phyloP scores from a whole-genome alignment of 2,329 filamentous ascomycete species.

The Beauveria sp. region DNA sequence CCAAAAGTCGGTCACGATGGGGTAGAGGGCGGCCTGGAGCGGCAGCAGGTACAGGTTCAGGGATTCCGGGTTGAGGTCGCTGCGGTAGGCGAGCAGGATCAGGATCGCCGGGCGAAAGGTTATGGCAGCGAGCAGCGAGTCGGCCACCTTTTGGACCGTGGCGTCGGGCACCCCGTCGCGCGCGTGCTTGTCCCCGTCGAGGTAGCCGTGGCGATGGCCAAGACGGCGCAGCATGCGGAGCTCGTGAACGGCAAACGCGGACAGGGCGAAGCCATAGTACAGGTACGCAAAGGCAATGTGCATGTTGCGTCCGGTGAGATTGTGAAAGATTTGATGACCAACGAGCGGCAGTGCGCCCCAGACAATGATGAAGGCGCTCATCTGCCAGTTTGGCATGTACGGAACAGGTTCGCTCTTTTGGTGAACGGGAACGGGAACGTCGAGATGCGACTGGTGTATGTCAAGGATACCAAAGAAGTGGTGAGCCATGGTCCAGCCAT shows the following conservation, averaged over 20 bases:
- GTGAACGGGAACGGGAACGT: conserved; percentile 20
- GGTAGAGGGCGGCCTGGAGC: conserved; percentile 25
- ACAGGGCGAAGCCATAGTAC: conserved; percentile 24
- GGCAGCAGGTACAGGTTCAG: conserved; percentile 21
- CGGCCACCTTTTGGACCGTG: conserved; percentile 18
- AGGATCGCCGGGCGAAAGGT: conserved; percentile 17
- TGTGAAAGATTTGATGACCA: conserved; percentile 15
- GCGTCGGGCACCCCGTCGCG: conserved; percentile 28
- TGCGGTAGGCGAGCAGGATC: conserved; percentile 19
- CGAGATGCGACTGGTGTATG: conserved; percentile 14
- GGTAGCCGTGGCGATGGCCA: conserved; percentile 23
- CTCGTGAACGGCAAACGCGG: conserved; percentile 22
- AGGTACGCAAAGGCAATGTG: conserved; percentile 3
- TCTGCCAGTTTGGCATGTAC: conserved; percentile 21
- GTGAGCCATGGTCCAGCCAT: conserved; percentile 15
- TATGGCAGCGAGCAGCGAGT: conserved; percentile 18
- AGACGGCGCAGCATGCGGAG: conserved; percentile 22
- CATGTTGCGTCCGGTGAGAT: conserved; percentile 12
- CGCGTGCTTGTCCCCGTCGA: conserved; percentile 22
- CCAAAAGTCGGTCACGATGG: conserved; percentile 33
- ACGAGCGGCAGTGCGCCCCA: conserved; percentile 21
- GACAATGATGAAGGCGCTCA: conserved; percentile 25
- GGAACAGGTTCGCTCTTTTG: conserved; percentile 26
- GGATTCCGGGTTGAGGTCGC: conserved; percentile 4
- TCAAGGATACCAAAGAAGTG: conserved; percentile 14